Evolutionary conservation across 2,329 filamentous ascomycete genomes (phyloP), one percentile per base, ranked within the genome.

Genomic region (Aspergillus novoparasiticus): DNA sequence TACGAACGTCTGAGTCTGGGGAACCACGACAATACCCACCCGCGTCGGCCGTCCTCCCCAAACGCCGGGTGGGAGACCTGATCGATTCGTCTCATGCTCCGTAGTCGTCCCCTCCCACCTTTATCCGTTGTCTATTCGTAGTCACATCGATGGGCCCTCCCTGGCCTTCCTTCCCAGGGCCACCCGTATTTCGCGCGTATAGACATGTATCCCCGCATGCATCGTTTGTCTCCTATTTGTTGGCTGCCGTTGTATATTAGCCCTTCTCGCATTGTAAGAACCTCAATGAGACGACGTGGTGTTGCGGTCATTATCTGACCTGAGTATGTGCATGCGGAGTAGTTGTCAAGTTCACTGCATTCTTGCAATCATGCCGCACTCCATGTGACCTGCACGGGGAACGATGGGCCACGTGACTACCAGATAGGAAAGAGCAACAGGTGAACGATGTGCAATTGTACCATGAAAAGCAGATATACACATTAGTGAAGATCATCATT

Each of bases 1-100:
- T 54, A 54, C 32, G 51, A 54, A 23, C 51, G 51, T 11, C 19
- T 54, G 30, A 54, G 51, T 54, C 21, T 54, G n/a, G 51, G 51
- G n/a, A 12, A 9, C 30, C 5, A 6, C n/a, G 11, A 23, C 6
- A 4, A 5, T 50, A 9, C 26, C 11, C 46, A 10, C 23, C 4
- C 23, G 26, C 46, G 46, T 50, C 46, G 16, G 14, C 26, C 46
- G 16, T 50, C 46, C 26, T 50, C 26, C 14, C 23, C n/a, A 2
- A 21, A 19, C 26, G 16, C 9, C 1, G 26, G 8, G 2, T 50
- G 46, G 46, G 16, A 26, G 23, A 4, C 46, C 0, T 50, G 26
- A 26, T 30, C 23, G 6, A 26, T n/a, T 30, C 26, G 10, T 9
- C 12, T 23, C 4, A 28, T 28, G 46, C 2, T 6, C 46, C 1